Conservation (phyloP, 148 eudicot species). For the Nepenthes mirabilis region DNA sequence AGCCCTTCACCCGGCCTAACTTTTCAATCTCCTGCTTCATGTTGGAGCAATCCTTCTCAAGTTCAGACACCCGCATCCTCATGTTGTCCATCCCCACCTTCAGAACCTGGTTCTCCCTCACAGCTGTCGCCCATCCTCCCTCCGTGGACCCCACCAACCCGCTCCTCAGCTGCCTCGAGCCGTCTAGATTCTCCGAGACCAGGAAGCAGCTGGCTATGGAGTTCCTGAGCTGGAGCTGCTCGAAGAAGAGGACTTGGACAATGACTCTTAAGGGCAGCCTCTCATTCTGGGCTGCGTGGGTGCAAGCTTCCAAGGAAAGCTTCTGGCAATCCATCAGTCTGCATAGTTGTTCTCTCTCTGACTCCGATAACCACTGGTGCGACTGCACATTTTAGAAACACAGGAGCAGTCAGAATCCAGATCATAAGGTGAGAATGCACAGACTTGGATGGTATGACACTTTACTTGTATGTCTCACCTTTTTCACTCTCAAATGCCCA, state of each 20-base stretch:
- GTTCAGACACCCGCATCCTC: slow-evolving; percentile 84
- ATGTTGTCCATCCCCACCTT: slow-evolving; percentile 90
- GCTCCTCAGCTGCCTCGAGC: slow-evolving; percentile 56
- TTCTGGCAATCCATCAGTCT: slow-evolving; percentile 87
- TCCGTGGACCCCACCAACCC: slow-evolving; percentile 35
- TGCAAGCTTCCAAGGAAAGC: slow-evolving; percentile 90
- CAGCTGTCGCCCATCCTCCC: slow-evolving; percentile 59
- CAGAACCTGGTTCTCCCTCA: slow-evolving; percentile 72
- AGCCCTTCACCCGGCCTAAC: slow-evolving; percentile 46
- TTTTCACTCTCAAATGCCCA: too few relatives aligned
- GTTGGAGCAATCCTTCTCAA: slow-evolving; percentile 77
- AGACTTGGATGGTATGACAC: too few relatives aligned
- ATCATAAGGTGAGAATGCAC: neutral
- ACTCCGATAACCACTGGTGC: slow-evolving; percentile 69
- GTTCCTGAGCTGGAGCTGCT: slow-evolving; percentile 86
- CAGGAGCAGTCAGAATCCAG: neutral
- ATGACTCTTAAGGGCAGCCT: slow-evolving; percentile 63
- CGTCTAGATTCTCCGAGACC: slow-evolving; percentile 70
- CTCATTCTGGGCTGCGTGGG: slow-evolving; percentile 90
- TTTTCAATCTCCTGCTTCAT: slow-evolving; percentile 79
- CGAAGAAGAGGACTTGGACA: slow-evolving; percentile 93
- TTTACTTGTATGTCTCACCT: too few relatives aligned
- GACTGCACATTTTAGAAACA: slow-evolving; percentile 35
- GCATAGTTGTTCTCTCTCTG: slow-evolving; percentile 76
- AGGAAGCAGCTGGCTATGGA: slow-evolving; percentile 87